Conservation (phyloP, 768 basidiomycete species). For the Panaeolus papilionaceus region DNA sequence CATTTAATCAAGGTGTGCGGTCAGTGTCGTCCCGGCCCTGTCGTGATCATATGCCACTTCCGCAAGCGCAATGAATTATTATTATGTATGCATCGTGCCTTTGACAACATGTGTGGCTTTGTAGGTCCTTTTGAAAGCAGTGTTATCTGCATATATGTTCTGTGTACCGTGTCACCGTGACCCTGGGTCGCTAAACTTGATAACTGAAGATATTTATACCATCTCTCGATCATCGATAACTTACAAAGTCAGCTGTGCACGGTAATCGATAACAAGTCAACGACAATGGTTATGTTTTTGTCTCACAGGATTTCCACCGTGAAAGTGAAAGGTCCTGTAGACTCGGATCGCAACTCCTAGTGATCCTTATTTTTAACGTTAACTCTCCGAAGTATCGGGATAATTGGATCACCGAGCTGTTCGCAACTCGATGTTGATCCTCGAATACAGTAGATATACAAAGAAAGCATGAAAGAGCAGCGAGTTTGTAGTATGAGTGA, state of each 20-base stretch:
- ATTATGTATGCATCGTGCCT: neutral
- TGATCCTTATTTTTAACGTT: conserved; percentile 2
- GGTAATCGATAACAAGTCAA: conserved; percentile 1
- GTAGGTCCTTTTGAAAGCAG: neutral
- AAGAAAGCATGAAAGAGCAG: neutral
- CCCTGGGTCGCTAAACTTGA: neutral
- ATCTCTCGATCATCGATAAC: conserved; percentile 2
- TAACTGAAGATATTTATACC: neutral
- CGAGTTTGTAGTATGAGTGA: neutral
- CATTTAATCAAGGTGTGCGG: neutral
- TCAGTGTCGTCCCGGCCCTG: neutral
- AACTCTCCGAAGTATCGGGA: conserved; percentile 9
- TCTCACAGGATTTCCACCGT: neutral
- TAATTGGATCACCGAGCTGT: conserved; percentile 1
- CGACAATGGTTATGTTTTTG: neutral
- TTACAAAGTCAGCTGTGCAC: neutral
- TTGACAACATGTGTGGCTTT: neutral
- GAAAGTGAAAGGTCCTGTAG: conserved; percentile 1
- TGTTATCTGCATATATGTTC: neutral
- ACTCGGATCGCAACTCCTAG: neutral
- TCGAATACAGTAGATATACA: neutral
- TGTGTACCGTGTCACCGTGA: neutral
- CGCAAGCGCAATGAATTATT: neutral
- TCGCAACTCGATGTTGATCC: neutral
- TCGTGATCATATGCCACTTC: neutral